phyloP scores from a whole-genome alignment of 1,284 basidiomycete species.

The Athelia psychrophila region DNA sequence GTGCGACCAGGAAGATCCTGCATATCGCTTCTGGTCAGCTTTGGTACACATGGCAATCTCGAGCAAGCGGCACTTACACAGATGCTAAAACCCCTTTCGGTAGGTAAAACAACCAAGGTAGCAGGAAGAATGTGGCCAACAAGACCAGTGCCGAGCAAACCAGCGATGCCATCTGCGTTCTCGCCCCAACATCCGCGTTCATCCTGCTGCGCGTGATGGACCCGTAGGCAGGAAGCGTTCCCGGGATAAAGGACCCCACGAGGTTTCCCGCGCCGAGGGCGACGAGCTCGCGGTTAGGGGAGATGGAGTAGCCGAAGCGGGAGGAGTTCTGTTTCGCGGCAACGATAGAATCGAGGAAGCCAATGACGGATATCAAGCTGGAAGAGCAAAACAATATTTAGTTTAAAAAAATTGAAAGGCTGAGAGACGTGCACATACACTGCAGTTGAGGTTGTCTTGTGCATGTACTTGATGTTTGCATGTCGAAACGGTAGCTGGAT shows the following conservation, averaged over 20 bases:
- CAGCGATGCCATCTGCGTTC: slow-evolving; percentile 86
- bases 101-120: slow-evolving; percentile 75
- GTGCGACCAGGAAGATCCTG: slow-evolving; percentile 82
- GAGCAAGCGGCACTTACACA: slow-evolving; percentile 46
- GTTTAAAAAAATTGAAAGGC: background rate
- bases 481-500: slow-evolving; percentile 66
- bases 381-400: slow-evolving; percentile 7
- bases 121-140: slow-evolving; percentile 83
- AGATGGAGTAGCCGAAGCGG: slow-evolving; percentile 84
- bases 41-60: background rate
- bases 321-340: slow-evolving; percentile 86
- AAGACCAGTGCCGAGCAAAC: slow-evolving; percentile 76
- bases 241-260: slow-evolving; percentile 75
- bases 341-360: slow-evolving; percentile 81
- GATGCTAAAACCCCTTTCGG: slow-evolving; percentile 83
- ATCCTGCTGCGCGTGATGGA: slow-evolving; percentile 82
- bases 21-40: background rate
- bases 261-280: slow-evolving; percentile 86
- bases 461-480: slow-evolving; percentile 61
- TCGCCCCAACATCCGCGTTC: slow-evolving; percentile 83
- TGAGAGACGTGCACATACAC: slow-evolving; percentile 44
- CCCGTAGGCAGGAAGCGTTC: slow-evolving; percentile 85
- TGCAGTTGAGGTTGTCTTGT: slow-evolving; percentile 75
- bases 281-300: slow-evolving; percentile 89
- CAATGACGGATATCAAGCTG: slow-evolving; percentile 73